These are phyloP conservation scores for Leccinum rimulosum DNA, from an alignment of 768 basidiomycete species.

Conservation along the genomic window DNA sequence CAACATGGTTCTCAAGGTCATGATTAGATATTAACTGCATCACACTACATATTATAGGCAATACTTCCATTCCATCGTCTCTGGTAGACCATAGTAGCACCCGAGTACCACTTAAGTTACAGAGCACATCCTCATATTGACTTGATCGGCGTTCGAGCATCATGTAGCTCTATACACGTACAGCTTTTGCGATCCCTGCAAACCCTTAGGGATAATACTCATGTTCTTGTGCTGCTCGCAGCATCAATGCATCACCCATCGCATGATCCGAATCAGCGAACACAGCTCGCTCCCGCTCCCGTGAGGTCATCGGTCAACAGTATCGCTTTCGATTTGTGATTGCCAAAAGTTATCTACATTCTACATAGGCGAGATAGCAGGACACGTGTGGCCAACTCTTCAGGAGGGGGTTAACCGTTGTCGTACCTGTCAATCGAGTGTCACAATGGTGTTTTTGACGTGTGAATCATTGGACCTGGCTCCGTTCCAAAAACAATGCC, in stretches of 20 bases:
- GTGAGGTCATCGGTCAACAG: conserved; percentile 14
- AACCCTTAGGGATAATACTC: conserved; percentile 3
- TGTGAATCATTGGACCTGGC: conserved; percentile 19
- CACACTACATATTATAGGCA: conserved; percentile 6
- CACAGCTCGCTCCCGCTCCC: background rate
- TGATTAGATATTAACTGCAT: conserved; percentile 65
- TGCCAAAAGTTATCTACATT: conserved; percentile 4
- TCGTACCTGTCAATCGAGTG: conserved; percentile 7
- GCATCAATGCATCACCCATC: background rate
- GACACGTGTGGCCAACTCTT: conserved; percentile 6
- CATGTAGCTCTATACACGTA: conserved; percentile 26
- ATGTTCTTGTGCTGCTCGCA: conserved; percentile 1
- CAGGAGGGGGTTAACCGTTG: conserved; percentile 9
- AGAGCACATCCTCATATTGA: conserved; percentile 9
- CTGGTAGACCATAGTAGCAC: conserved; percentile 10
- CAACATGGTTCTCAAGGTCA: conserved; percentile 84
- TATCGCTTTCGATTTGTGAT: background rate
- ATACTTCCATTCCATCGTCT: conserved; percentile 3
- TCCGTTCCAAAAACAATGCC: background rate
- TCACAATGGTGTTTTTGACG: conserved; percentile 5
- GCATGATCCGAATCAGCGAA: background rate
- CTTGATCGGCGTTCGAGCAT: conserved; percentile 10
- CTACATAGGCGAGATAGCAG: conserved; percentile 6
- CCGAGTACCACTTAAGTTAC: conserved; percentile 11
- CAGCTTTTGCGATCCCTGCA: conserved; percentile 6